Conservation (phyloP, 345 rosid genomes). For the Brassica incana region DNA sequence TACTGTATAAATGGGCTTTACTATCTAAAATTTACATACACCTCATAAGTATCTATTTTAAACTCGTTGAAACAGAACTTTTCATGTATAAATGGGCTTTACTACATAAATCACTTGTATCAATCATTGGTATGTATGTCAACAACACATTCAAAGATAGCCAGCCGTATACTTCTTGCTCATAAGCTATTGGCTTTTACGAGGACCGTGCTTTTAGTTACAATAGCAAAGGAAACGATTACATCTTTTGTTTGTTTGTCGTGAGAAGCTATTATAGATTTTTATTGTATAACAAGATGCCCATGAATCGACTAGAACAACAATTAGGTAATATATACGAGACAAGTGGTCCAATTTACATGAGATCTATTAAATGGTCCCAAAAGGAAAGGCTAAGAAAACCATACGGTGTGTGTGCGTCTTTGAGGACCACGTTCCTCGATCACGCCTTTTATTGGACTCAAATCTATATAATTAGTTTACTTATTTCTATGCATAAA, state of each 20-base stretch:
- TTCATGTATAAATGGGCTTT: too few relatives aligned
- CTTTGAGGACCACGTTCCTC: constrained; percentile 37
- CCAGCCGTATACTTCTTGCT: background rate
- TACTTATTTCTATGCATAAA: background rate
- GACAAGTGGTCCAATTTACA: constrained; percentile 33
- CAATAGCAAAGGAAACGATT: background rate
- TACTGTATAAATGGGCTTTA: too few relatives aligned
- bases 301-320: background rate
- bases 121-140: background rate
- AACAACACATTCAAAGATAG: background rate
- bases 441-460: constrained; percentile 37
- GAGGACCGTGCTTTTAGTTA: background rate
- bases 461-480: constrained; percentile 18
- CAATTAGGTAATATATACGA: constrained; percentile 24
- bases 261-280: background rate
- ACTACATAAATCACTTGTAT: background rate
- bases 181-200: background rate
- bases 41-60: too few relatives aligned
- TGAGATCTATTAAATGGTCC: constrained; percentile 38
- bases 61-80: too few relatives aligned
- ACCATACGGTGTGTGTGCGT: constrained; percentile 17
- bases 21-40: too few relatives aligned
- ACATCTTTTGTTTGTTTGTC: background rate
- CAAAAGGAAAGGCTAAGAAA: constrained; percentile 39
- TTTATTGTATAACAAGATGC: background rate